Conservation (phyloP, 2,329 filamentous ascomycete species). For the Venturia oleaginea region DNA sequence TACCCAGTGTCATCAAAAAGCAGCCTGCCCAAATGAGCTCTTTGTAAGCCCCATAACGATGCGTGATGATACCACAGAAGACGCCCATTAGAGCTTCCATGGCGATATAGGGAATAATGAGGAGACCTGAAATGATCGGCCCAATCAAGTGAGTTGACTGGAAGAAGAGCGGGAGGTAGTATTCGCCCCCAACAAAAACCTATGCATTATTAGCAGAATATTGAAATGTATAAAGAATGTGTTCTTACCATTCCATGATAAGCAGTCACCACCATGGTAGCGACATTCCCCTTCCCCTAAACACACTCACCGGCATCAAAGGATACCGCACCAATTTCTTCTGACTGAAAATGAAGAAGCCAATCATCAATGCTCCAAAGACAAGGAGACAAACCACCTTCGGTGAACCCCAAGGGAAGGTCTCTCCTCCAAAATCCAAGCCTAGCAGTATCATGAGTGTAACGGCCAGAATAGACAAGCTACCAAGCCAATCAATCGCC, state of each 20-base stretch:
- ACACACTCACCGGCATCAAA: slow-evolving; percentile 53
- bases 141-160: slow-evolving; percentile 56
- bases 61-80: slow-evolving; percentile 37
- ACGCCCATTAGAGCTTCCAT: slow-evolving; percentile 38
- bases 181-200: slow-evolving; percentile 57
- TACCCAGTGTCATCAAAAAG: slow-evolving; percentile 29
- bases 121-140: slow-evolving; percentile 51
- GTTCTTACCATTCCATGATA: slow-evolving; percentile 38
- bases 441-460: slow-evolving; percentile 38
- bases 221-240: too few species aligned
- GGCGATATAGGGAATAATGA: slow-evolving; percentile 51
- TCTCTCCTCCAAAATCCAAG: slow-evolving; percentile 38
- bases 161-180: slow-evolving; percentile 66
- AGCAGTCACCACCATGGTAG: slow-evolving; percentile 42
- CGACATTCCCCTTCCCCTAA: slow-evolving; percentile 45
- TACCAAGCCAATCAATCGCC: slow-evolving; percentile 48
- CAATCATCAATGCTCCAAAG: slow-evolving; percentile 33
- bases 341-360: slow-evolving; percentile 48
- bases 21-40: slow-evolving; percentile 30
- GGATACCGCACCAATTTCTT: slow-evolving; percentile 51
- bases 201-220: slow-evolving; percentile 40
- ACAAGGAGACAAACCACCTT: slow-evolving; percentile 42
- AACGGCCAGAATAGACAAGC: slow-evolving; percentile 39
- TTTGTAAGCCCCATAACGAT: slow-evolving; percentile 37
- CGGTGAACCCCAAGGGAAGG: slow-evolving; percentile 38